Base-by-base conservation (phyloP, 495 filamentous ascomycete genomes). In the Glutinoglossum americanum region DNA sequence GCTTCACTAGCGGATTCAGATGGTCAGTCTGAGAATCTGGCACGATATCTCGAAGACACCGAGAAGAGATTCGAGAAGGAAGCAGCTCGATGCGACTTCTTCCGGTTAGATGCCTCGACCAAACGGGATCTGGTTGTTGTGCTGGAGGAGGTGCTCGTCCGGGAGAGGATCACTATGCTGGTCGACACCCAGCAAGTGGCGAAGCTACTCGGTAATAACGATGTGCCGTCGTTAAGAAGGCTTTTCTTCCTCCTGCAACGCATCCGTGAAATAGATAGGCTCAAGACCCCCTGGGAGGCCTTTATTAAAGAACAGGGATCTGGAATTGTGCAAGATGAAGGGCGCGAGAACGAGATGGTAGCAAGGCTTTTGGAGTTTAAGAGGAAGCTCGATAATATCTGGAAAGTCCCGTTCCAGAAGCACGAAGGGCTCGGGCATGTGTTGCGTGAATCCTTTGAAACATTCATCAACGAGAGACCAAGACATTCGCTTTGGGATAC, bases 391-490 rank as follows among this genome's bases (percentile, higher is more conserved):
- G 88, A 96, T 63, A 68, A 79, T 37, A 81, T 84, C 28, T 83
- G 82, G 67, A 72, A 76, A 51, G 73, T 80, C 49, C 76, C 87
- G 0, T 95, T 97, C 63, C 73, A 77, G 54, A 78, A 75, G 54
- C 76, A 96, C 60, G 80, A 86, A 51, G 74, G 76, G 1, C 79
- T 96, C 10, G 77, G 80, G 1, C 83, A 88, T 64, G 80, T 73
- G 32, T 70, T 97, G 33, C 76, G 92, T 13, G 86, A 95, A 65
- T 77, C 85, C 1, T 97, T 97, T 64, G 81, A 84, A 39, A 70
- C 71, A 1, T 96, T 97, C 64, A 93, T 99, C 73, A 99, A 99
- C 66, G 79, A 85, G 66, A 83, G 80, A 68, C 82, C 80, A 51
- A 73, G 75, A 17, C 73, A 72, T 23, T 73, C 79, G 19, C 77